Evolutionary conservation across 768 basidiomycete genomes (phyloP).

Genomic region (Galerina sulciceps): DNA sequence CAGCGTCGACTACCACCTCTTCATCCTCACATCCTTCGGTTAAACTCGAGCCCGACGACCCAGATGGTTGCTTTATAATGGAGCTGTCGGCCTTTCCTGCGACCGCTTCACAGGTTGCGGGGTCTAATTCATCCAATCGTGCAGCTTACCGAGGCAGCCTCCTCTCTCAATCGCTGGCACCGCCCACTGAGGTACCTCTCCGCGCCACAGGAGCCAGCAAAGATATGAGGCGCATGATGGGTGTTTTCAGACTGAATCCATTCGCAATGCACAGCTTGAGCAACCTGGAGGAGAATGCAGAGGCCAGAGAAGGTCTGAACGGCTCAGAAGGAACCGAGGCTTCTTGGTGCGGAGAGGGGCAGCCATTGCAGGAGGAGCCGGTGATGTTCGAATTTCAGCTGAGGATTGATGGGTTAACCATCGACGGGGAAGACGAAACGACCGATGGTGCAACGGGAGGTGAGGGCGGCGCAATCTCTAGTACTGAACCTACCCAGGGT

Average conservation of each 20-base stretch:
- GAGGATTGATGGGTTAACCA: conserved; percentile 30
- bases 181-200: conserved; percentile 70
- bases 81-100: conserved; percentile 38
- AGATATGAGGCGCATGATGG: conserved; percentile 79
- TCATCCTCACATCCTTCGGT: conserved; percentile 26
- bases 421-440: conserved; percentile 5
- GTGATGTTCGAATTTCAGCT: conserved; percentile 71
- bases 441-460: neutral
- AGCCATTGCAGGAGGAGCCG: conserved; percentile 64
- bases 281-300: conserved; percentile 9
- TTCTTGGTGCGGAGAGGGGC: conserved; percentile 54
- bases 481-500: neutral
- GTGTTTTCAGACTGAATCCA: conserved; percentile 75
- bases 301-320: conserved; percentile 6
- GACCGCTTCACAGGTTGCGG: neutral
- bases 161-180: conserved; percentile 46
- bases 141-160: conserved; percentile 18
- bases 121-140: conserved; percentile 9
- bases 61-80: conserved; percentile 47
- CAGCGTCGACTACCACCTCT: conserved; percentile 17
- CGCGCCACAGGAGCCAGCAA: conserved; percentile 76
- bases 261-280: conserved; percentile 64
- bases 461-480: neutral
- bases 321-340: conserved; percentile 40
- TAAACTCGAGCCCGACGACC: conserved; percentile 45